Evolutionary conservation across 2,329 filamentous ascomycete genomes (phyloP), one percentile per base, ranked within the genome.

Genomic region (Aspergillus pseudoglaucus): DNA sequence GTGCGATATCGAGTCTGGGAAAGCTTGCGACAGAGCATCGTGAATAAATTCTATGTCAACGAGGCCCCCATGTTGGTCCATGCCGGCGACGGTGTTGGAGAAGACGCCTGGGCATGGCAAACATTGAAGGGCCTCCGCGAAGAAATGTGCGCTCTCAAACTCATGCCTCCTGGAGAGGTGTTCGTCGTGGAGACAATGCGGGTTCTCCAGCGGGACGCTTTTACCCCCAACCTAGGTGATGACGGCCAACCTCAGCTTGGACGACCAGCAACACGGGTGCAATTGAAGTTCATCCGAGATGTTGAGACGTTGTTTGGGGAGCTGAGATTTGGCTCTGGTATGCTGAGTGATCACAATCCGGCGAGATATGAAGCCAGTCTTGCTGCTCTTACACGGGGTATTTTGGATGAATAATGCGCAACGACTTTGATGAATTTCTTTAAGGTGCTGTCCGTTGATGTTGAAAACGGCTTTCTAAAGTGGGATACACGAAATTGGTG

Each of bases 331-430:
- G 84, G 82, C 4, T 79, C 82, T 20, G 82, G 83, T 42, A 88
- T 89, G 84, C 71, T 90, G 66, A 76, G 81, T 50, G 87, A 90
- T 62, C 87, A 90, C 62, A 88, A 81, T 54, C 87, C 87, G 3
- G 84, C 80, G 22, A 75, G 82, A 54, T 90, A 90, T 61, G 87
- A 90, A 65, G 78, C 80, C 50, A 82, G 81, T 49, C 66, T 90
- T 56, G 78, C 80, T 48, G 79, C 80, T 51, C 69, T 90, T 62
- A 67, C 69, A 50, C 58, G 68, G 61, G 70, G 66, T 53, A 65
- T 70, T 66, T 58, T 72, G 56, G 72, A 69, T 59, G 67, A 65
- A 59, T 70, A 56, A 63, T 37, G 45, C 35, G 47, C 41, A 25
- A 51, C 39, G 47, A 52, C 12, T 7, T 37, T 37, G 9, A 30